Percentiles rank a stretch among this genome's conserved stretches.
Evolutionary conservation across 345 rosid genomes (phyloP).

Genomic region (Gossypium herbaceum): DNA sequence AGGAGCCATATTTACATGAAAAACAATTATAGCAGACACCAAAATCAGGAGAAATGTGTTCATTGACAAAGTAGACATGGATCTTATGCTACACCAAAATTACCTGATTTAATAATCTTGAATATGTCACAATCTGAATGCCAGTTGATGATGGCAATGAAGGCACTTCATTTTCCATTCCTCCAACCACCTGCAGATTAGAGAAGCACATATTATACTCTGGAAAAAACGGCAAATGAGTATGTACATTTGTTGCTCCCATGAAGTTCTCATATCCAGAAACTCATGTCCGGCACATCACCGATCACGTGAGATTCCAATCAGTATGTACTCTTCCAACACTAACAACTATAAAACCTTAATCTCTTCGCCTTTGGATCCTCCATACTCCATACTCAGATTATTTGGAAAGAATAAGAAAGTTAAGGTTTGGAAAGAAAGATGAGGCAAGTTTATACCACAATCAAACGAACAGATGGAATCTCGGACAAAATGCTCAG

Average conservation of each 20-base stretch:
- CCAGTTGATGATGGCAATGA: conserved; percentile 72
- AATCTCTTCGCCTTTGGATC: too few species aligned
- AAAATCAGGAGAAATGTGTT: not conserved
- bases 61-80: not conserved
- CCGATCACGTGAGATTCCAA: not conserved
- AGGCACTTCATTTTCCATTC: conserved; percentile 74
- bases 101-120: conserved; percentile 80
- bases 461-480: conserved; percentile 72
- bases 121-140: conserved; percentile 65
- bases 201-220: conserved; percentile 15
- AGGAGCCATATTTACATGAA: conserved; percentile 27
- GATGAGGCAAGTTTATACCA: conserved; percentile 49
- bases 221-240: not conserved
- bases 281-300: not conserved
- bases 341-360: too few species aligned
- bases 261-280: not conserved
- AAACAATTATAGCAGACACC: not conserved
- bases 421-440: conserved; percentile 9
- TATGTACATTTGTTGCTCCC: not conserved
- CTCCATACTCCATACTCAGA: not conserved
- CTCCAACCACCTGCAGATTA: conserved; percentile 79
- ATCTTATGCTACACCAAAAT: too few species aligned
- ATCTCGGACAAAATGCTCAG: conserved; percentile 77
- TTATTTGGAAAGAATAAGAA: not conserved
- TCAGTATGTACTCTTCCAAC: not conserved